Base-by-base conservation (phyloP, 257 asterid genomes). In the Solanum megistacrolobum region DNA sequence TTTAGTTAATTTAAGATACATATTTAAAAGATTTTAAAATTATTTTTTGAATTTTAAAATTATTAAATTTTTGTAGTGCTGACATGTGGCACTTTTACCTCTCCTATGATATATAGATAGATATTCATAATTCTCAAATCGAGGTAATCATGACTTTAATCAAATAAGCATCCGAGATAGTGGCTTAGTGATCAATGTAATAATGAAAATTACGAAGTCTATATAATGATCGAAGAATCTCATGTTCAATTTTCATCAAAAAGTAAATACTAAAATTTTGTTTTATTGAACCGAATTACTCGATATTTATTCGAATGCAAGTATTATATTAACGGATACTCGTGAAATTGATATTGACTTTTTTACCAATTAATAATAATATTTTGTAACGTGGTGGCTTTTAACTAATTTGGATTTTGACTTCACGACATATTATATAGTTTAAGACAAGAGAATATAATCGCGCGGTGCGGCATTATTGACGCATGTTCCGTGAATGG, bases 401-500 rank as follows among this genome's bases (percentile, higher is more conserved):
- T 9, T 35, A 35, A 21, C 20, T 73, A 29, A 55, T 34, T 35
- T 60, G 76, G 18, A 20, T 7, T 76, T 25, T 14, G 38, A 79
- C 65, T 79, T 79, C 2, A 8, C 4, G 66, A 25, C 41, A 46
- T 65, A 23, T 10, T 6, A 58, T 9, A 35, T 71, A 87, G 43
- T 86, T 32, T 65, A 87, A 62, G 29, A 29, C n/a, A 23, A 29
- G 10, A 1, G 73, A 82, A 82, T 38, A 32, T 10, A 46, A 32
- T 68, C 74, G 83, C 74, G 32, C 73, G 69, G 86, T 41, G 34
- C 81, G 89, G 81, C 75, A 12, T 34, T 48, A 66, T 12, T 35
- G 25, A 31, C 71, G 72, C 62, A 60, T 52, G 35, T 79, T 16
- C n/a, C 91, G 88, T 83, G 89, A 89, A 72, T 89, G 81, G 55